Percentiles rank a stretch among this genome's conserved stretches.
Evolutionary conservation across 257 asterid genomes (phyloP).

Genomic region (Apocynum venetum): DNA sequence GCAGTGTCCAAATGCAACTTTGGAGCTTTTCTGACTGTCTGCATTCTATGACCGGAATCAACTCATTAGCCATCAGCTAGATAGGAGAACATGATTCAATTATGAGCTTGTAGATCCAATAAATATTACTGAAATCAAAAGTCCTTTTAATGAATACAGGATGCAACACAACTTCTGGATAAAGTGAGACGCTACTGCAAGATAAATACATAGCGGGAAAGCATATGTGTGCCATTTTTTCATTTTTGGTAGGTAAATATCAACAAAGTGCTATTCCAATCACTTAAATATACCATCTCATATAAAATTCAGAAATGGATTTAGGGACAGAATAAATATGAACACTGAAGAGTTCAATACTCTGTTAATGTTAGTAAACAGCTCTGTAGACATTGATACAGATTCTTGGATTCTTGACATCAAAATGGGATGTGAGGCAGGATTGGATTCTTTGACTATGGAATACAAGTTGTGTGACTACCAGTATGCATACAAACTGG

Average conservation of each 20-base stretch:
- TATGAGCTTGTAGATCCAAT: background rate
- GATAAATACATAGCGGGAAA: background rate
- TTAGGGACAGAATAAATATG: background rate
- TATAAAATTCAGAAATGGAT: background rate
- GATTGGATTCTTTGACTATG: slow-evolving; percentile 31
- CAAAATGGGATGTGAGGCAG: slow-evolving; percentile 40
- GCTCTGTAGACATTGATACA: slow-evolving; percentile 28
- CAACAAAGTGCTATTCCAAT: background rate
- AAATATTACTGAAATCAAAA: background rate
- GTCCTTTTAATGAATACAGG: background rate
- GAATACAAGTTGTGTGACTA: slow-evolving; percentile 29
- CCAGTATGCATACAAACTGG: slow-evolving; percentile 34
- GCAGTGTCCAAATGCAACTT: background rate
- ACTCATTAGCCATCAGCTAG: background rate
- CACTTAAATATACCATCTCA: background rate
- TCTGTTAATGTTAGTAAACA: slow-evolving; percentile 3
- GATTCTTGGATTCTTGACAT: slow-evolving; percentile 36
- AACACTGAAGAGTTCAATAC: background rate
- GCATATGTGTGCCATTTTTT: background rate
- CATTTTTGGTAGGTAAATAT: background rate
- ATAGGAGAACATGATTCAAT: background rate
- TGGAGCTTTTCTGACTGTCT: background rate
- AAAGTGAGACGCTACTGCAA: background rate
- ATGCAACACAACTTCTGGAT: background rate
- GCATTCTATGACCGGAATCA: background rate